Evolutionary conservation across 2,329 filamentous ascomycete species (phyloP), one percentile per base, ranked within the genome.

Genomic region (Fusarium euwallaceae): DNA sequence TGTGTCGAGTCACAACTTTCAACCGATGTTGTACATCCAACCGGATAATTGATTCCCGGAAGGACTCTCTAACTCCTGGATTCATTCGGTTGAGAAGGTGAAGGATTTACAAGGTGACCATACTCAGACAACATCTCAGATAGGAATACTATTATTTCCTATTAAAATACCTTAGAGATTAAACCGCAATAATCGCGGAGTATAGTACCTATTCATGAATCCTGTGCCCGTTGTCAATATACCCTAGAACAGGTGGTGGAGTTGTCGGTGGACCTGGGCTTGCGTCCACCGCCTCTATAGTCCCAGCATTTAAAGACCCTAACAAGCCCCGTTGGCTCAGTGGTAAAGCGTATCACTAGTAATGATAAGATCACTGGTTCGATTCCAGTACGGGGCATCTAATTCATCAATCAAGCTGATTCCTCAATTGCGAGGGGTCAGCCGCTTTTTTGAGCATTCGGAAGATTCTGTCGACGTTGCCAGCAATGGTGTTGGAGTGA

Each of bases 291-390:
- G 11, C 58, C 17, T 11, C 4, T 61, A 61, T 61, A 61, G n/a
- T 32, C 27, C 4, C 27, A 55, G 32, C 11, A 20, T 34, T n/a
- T 4, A 4, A 20, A 20, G 17, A 1, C 10, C 10, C 27, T 6
- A 39, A n/a, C 45, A 66, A 56, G 66, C 61, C 66, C 55, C 66
- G 66, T 69, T 69, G 66, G 66, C 66, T 69, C 45, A 69, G 66
- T 69, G 66, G 61, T 69, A 69, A 66, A 69, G 66, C 66, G 66
- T 65, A 65, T 69, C 66, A 69, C 66, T 69, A 69, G 66, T 69
- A 69, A 29, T 69, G 66, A 69, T 65, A 65, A 69, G 66, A 65
- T 69, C 66, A 65, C 55, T 61, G 66, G 66, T 69, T 69, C 66
- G 66, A 69, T 69, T 65, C 66, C 66, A 61, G 55, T 65, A 69